Evolutionary conservation across 768 basidiomycete species (phyloP).

Genomic region (Leccinellum rugosiceps): DNA sequence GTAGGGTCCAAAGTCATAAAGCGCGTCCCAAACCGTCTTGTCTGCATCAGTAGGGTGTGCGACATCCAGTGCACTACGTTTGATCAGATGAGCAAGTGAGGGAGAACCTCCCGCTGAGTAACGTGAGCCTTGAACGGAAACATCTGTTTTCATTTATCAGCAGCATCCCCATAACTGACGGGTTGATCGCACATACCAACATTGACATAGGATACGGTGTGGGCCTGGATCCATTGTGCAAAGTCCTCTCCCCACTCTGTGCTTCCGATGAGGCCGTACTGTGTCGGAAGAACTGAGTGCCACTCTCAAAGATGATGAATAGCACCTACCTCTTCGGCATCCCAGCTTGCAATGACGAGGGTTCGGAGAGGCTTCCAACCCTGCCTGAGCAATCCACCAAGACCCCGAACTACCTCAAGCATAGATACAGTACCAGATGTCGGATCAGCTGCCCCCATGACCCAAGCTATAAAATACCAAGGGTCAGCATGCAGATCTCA

Average conservation of each 20-base stretch:
- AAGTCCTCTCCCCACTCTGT: conserved; percentile 97
- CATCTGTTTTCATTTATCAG: conserved; percentile 35
- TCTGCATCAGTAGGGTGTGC: conserved; percentile 51
- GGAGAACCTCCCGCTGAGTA: conserved; percentile 54
- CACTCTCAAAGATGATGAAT: not conserved
- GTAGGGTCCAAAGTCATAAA: conserved; percentile 52
- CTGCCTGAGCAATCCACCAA: conserved; percentile 44
- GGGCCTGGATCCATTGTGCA: conserved; percentile 66
- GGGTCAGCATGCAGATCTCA: not conserved
- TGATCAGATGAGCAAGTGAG: conserved; percentile 59
- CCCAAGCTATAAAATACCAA: conserved; percentile 26
- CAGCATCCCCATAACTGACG: not conserved
- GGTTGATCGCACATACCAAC: conserved; percentile 41
- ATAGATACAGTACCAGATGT: conserved; percentile 53
- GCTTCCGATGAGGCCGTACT: conserved; percentile 75
- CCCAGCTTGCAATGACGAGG: conserved; percentile 75
- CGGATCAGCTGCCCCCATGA: conserved; percentile 53
- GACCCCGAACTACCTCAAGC: conserved; percentile 52
- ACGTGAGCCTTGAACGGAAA: conserved; percentile 53
- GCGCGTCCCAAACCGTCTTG: conserved; percentile 59
- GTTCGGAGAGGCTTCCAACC: conserved; percentile 71
- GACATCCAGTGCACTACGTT: conserved; percentile 49
- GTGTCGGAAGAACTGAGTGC: not conserved
- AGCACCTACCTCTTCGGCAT: conserved; percentile 57
- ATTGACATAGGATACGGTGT: conserved; percentile 87